Evolutionary conservation across 441 rosid species (phyloP), one percentile per base, ranked within the genome.

Genomic region (Erysimum cheiri): DNA sequence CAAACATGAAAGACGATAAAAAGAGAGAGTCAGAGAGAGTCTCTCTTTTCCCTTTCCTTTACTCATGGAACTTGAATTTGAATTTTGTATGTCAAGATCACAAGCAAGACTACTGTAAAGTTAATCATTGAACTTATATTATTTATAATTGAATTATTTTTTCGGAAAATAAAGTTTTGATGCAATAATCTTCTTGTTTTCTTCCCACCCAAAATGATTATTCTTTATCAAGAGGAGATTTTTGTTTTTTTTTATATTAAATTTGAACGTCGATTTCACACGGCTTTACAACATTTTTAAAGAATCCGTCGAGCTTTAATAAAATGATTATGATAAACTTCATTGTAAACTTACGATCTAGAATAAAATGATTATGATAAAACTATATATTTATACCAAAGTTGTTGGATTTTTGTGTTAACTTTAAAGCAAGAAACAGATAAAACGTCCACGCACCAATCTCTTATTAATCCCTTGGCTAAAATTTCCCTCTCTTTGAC

Each of bases 381-480:
- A 19, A 1, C 22, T 19, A 19, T 22, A 22, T 22, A 22, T 22
- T 1, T 22, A 44, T 29, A 44, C 22, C 13, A 15, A 32, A 63
- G 33, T 49, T 22, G 69, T 49, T 48, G 36, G 9, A 35, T 37
- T 22, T 22, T 22, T 19, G 24, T 19, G 44, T 63, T 47, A 12
- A 32, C 54, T 46, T 46, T 17, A 62, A 62, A 49, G 47, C 33
- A 48, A 35, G 22, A 64, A 48, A 48, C 33, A 47, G 46, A 22
- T 22, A 12, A 35, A 64, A 56, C 54, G 63, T 41, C 19, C 52
- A 52, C 29, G 60, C 70, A 39, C 50, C 17, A 66, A 37, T 64
- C 47, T 48, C 35, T 24, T 44, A 5, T 28, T 14, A 14, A 28
- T 60, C 39, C 28, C n/a, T 14, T 14, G 53, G 10, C 53, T 17